phyloP scores from a whole-genome alignment of 2,329 filamentous ascomycete species.

The Cladorrhinum sp. region DNA sequence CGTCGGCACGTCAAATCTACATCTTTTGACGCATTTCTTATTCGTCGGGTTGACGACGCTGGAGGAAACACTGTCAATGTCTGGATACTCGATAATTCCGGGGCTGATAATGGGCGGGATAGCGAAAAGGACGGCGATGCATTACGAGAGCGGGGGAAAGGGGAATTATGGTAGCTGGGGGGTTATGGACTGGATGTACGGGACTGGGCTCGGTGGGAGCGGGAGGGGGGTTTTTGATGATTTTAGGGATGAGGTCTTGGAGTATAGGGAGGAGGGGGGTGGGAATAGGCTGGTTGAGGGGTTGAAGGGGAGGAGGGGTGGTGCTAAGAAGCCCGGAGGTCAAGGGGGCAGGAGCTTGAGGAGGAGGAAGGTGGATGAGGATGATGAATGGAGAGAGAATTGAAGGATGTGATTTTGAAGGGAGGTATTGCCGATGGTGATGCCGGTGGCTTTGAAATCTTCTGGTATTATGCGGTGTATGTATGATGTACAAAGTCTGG shows the following conservation, averaged over 20 bases:
- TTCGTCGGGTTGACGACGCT: conserved; percentile 60
- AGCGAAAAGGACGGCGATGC: conserved; percentile 28
- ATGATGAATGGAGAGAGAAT: background rate
- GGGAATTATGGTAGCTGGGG: conserved; percentile 64
- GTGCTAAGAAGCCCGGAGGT: conserved; percentile 30
- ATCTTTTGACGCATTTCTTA: conserved; percentile 69
- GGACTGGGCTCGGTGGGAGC: conserved; percentile 50
- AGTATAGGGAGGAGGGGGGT: conserved; percentile 24
- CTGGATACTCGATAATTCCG: conserved; percentile 61
- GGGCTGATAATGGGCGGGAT: conserved; percentile 54
- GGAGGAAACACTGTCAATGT: conserved; percentile 65
- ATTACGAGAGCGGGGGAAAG: conserved; percentile 40
- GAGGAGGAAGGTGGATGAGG: conserved; percentile 22
- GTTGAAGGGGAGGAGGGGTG: conserved; percentile 40
- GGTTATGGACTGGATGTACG: conserved; percentile 59
- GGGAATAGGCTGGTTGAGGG: conserved; percentile 53
- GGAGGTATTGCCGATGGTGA: background rate
- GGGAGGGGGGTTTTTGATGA: conserved; percentile 31
- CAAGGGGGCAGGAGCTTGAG: conserved; percentile 35
- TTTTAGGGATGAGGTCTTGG: conserved; percentile 49
- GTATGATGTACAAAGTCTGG: no score
- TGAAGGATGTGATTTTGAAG: background rate
- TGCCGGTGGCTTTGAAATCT: no score
- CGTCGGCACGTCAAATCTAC: conserved; percentile 51
- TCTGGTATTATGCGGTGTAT: no score